Percentiles rank a stretch among this genome's conserved stretches.
Conservation (phyloP, 176 grass and related monocot species). For the Elaeis guineensis region DNA sequence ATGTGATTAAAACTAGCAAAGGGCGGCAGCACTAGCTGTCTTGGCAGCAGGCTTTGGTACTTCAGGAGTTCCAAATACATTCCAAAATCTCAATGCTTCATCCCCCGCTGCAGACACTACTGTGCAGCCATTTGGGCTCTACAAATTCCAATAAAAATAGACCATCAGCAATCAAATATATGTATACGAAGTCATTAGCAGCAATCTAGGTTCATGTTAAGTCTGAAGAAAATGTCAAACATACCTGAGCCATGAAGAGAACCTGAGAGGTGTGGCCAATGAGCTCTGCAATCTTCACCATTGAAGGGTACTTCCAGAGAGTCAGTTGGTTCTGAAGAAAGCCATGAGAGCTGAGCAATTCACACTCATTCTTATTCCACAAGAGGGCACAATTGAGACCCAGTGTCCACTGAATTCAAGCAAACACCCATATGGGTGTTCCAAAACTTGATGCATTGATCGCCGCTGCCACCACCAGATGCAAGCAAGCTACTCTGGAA, state of each 20-base stretch:
- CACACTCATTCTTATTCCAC: slow-evolving; percentile 15
- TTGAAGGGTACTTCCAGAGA: slow-evolving; percentile 18
- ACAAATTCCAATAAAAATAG: slow-evolving; percentile 12
- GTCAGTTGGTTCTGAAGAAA: slow-evolving; percentile 9
- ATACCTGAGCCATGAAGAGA: slow-evolving; percentile 18
- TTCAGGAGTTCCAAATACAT: slow-evolving; percentile 54
- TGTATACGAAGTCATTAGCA: no score
- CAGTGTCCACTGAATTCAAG: slow-evolving; percentile 12
- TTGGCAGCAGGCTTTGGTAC: slow-evolving; percentile 40
- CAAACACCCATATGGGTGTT: slow-evolving; percentile 7
- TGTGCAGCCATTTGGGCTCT: slow-evolving; percentile 64
- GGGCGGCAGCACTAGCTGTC: slow-evolving; percentile 27
- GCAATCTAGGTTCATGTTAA: no score
- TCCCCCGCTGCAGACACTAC: slow-evolving; percentile 65
- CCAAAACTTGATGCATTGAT: slow-evolving; percentile 57
- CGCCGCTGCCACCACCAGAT: slow-evolving; percentile 37
- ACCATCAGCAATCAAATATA: not conserved
- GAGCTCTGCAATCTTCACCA: slow-evolving; percentile 20
- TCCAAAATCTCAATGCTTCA: slow-evolving; percentile 65
- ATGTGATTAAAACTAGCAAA: slow-evolving; percentile 67
- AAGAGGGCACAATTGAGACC: slow-evolving; percentile 15
- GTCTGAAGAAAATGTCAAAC: not conserved
- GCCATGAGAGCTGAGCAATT: slow-evolving; percentile 15
- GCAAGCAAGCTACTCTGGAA: slow-evolving; percentile 69
- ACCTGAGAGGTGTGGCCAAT: slow-evolving; percentile 14